Evolutionary conservation across 352 stramenopile genomes (phyloP).

Genomic region (Albugo laibachii): DNA sequence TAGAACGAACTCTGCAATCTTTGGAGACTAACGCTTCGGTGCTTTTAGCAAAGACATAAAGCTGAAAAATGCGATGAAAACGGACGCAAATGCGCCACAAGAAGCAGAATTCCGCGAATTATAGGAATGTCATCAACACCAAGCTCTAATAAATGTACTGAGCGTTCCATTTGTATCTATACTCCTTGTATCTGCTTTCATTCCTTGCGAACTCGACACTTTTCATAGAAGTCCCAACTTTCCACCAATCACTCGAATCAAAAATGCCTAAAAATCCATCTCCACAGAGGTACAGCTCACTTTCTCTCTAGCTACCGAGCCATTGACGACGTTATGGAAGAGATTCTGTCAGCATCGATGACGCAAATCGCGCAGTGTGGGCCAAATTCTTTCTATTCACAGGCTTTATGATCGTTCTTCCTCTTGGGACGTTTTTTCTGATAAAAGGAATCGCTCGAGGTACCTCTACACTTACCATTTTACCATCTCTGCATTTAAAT

Average conservation of each 20-base stretch:
- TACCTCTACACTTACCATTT: constrained; percentile 4
- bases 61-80: constrained; percentile 61
- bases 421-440: constrained; percentile 39
- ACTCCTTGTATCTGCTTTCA: too few species aligned
- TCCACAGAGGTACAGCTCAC: too few species aligned
- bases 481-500: background rate
- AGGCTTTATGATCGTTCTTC: constrained; percentile 37
- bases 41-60: constrained; percentile 64
- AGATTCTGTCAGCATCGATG: too few species aligned
- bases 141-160: too few species aligned
- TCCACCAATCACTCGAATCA: too few species aligned
- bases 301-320: too few species aligned
- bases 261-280: too few species aligned
- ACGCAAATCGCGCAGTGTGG: constrained; percentile 33
- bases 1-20: constrained; percentile 1
- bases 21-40: background rate
- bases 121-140: constrained; percentile 6
- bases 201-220: too few species aligned
- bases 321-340: too few species aligned
- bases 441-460: constrained; percentile 25
- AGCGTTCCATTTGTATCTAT: too few species aligned
- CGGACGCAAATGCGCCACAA: constrained; percentile 19
- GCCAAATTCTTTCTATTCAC: constrained; percentile 57
- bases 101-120: constrained; percentile 68
- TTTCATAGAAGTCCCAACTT: too few species aligned